Evolutionary conservation across 139 green algal species (phyloP), one percentile per base, ranked within the genome.

Genomic region (Haematococcus sp.): DNA sequence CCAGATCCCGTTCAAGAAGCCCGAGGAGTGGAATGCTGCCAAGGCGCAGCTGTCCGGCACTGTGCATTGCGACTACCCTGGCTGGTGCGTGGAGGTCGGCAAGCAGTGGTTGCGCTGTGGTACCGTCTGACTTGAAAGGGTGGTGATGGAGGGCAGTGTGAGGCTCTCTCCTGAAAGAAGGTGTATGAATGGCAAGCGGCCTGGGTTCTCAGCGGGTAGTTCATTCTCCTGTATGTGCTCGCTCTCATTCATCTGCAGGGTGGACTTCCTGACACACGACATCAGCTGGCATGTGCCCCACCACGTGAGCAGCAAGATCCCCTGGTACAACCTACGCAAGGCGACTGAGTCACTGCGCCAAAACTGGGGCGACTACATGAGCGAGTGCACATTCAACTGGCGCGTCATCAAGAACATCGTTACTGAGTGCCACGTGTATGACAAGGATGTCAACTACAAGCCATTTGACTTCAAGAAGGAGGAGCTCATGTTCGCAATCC

Each of bases 231-330:
- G 40, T 49, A 7, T 11, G 40, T 49, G 11, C 7, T 49, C 40
- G 40, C 40, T 49, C 11, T 49, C 11, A 11, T 11, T 27, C 43
- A 13, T 23, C 28, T 65, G 71, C 74, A 91, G 92, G 93, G 91
- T 98, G 2, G 95, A 98, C 85, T 92, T 97, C 76, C 85, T 98
- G 78, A 94, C 84, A 71, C 91, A 97, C 73, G 94, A 98, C 88
- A 98, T 98, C 88, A 95, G 79, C 56, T 93, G 95, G 86, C 95
- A 98, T 74, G 91, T 98, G 68, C 95, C 95, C 19, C 95, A 98
- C 88, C 95, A 98, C 77, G 91, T 98, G 3, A 89, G 74, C 63
- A 81, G 84, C 70, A 97, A 97, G 86, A 98, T 98, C 77, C 93
- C 93, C 43, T 97, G 93, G 89, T 97, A 98, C 91, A 97, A 97